phyloP scores from a whole-genome alignment of 805 yeast genomes.

The Sungouiella thailandica region DNA sequence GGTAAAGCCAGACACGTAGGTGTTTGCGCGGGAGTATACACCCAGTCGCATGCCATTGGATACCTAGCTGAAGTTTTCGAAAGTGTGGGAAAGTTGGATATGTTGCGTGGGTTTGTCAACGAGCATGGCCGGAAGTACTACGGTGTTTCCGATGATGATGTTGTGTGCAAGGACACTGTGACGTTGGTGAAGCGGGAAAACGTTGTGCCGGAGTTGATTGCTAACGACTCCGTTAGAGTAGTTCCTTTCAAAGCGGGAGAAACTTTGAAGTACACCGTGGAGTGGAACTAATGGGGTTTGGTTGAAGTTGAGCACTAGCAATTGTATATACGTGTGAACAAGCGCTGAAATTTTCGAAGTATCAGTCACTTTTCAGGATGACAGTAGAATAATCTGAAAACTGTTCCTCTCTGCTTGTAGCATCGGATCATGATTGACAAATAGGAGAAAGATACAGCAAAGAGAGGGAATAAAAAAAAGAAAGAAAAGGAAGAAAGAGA shows the following conservation, averaged over 20 bases:
- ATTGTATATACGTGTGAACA: too few relatives aligned
- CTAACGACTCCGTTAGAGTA: conserved; percentile 39
- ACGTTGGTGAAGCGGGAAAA: conserved; percentile 51
- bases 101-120: conserved; percentile 69
- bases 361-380: too few relatives aligned
- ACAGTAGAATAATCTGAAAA: too few relatives aligned
- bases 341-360: too few relatives aligned
- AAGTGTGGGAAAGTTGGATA: conserved; percentile 53
- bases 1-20: conserved; percentile 73
- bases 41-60: conserved; percentile 77
- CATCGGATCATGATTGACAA: too few relatives aligned
- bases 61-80: conserved; percentile 88
- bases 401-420: too few relatives aligned
- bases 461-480: too few relatives aligned
- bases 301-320: too few relatives aligned
- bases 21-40: conserved; percentile 97
- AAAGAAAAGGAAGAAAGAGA: too few relatives aligned
- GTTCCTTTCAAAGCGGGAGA: conserved; percentile 89
- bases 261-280: conserved; percentile 62
- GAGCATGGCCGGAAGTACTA: conserved; percentile 73
- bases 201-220: conserved; percentile 56
- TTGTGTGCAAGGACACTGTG: conserved; percentile 43
- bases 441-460: too few relatives aligned
- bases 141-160: conserved; percentile 39
- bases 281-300: conserved; percentile 51